A percentile compares a stretch with the other conserved stretches of the same genome.
These are phyloP conservation scores for Condylostoma magnum DNA, from an alignment of 169 alveolate species.

Conservation along the genomic window DNA sequence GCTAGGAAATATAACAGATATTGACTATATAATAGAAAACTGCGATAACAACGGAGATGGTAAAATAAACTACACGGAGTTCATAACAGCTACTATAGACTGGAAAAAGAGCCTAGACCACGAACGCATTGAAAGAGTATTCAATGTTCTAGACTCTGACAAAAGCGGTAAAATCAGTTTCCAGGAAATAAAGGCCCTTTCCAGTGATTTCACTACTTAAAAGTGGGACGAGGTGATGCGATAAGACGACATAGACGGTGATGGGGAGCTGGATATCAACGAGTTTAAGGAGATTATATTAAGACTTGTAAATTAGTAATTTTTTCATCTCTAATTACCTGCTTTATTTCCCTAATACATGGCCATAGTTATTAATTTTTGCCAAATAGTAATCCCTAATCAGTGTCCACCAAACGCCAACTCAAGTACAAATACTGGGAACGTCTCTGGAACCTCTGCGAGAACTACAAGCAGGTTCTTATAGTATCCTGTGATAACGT, in stretches of 20 bases:
- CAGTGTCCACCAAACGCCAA: constrained; percentile 77
- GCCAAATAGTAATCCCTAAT: too few species aligned
- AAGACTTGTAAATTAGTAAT: too few species aligned
- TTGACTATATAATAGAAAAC: constrained; percentile 40
- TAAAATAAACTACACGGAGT: constrained; percentile 48
- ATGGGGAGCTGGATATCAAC: constrained; percentile 21
- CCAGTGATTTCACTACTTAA: background rate
- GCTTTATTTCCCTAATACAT: too few species aligned
- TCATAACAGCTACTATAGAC: constrained; percentile 47
- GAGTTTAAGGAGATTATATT: constrained; percentile 6
- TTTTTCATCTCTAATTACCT: too few species aligned
- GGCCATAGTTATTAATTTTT: too few species aligned
- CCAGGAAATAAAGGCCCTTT: constrained; percentile 37
- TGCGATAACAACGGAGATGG: constrained; percentile 52
- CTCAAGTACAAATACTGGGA: constrained; percentile 88
- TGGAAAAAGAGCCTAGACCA: constrained; percentile 29
- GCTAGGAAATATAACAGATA: background rate
- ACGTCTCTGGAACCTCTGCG: constrained; percentile 75
- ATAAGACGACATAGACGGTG: constrained; percentile 8
- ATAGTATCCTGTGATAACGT: constrained; percentile 95
- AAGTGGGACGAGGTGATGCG: constrained; percentile 1
- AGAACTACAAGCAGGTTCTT: constrained; percentile 83
- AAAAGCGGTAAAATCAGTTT: constrained; percentile 49
- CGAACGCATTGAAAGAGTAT: constrained; percentile 44
- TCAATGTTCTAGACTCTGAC: constrained; percentile 48